Base-by-base conservation (phyloP, 2,329 filamentous ascomycete genomes). In the Fusarium pilosicola region DNA sequence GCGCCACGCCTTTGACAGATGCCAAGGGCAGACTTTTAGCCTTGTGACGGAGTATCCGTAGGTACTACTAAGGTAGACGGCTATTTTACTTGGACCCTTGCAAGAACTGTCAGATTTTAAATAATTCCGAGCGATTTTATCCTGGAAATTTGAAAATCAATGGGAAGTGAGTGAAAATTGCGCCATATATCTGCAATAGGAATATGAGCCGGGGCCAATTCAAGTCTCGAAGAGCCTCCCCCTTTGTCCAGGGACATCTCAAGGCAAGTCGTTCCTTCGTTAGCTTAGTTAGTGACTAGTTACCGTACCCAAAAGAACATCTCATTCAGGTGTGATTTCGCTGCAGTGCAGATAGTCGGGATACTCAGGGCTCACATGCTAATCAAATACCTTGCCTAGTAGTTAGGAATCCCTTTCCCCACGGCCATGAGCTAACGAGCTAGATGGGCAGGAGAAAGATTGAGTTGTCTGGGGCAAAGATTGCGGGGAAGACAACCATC, bases 101-200 rank as follows among this genome's bases (percentile, higher is more conserved):
- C n/a, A 46, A 42, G 34, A 44, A 26, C 32, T 49, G 42, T 61
- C 41, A 55, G 64, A 26, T 44, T 61, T 26, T 36, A 24, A 36
- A 34, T n/a, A 58, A 38, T 38, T n/a, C 28, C 26, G 34, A 62
- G 60, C 32, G 41, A 58, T 59, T 59, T 48, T 24, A 32, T 34
- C 41, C 41, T 59, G 26, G 51, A 38, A 49, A 49, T 56, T 68
- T 64, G 38, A 56, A 36, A 73, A 39, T n/a, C 24, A 45, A 46
- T 48, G 36, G 32, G 28, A 41, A 24, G 45, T n/a, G 45, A 58
- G 39, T 58, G 26, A 62, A 32, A 32, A 48, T 41, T n/a, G 44
- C 68, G 58, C 56, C 45, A 59, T 36, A 62, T 44, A 57, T 28
- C 71, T 71, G 36, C 39, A 65, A 74, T 59, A 68, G 71, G 71